phyloP scores from a whole-genome alignment of 169 alveolate species.

The Babesia sp. region DNA sequence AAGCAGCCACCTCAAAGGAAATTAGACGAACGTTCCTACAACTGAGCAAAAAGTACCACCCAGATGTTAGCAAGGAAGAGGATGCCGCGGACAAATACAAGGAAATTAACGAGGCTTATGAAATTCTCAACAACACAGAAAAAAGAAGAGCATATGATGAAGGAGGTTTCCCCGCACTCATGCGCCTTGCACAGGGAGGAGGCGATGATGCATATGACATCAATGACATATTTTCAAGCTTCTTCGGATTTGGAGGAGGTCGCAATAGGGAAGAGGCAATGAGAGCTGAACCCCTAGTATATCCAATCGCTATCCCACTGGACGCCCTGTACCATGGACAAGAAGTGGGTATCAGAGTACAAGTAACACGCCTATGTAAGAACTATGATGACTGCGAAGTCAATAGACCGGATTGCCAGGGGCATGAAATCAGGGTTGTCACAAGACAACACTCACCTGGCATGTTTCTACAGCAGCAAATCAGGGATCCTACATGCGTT shows the following conservation, averaged over 20 bases:
- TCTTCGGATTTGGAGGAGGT: slow-evolving; percentile 68
- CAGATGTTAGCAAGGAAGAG: slow-evolving; percentile 84
- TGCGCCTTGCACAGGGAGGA: slow-evolving; percentile 62
- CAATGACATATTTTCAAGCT: slow-evolving; percentile 65
- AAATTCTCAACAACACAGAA: slow-evolving; percentile 85
- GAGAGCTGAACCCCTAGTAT: slow-evolving; percentile 77
- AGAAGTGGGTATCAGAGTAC: slow-evolving; percentile 64
- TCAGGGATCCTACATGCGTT: slow-evolving; percentile 79
- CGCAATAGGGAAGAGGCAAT: slow-evolving; percentile 63
- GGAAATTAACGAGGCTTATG: slow-evolving; percentile 90
- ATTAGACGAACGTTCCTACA: slow-evolving; percentile 89
- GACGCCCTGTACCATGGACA: slow-evolving; percentile 80
- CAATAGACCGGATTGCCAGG: slow-evolving; percentile 80
- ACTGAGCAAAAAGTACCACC: slow-evolving; percentile 86
- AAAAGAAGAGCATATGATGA: slow-evolving; percentile 86
- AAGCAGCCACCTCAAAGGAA: slow-evolving; percentile 79
- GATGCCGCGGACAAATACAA: slow-evolving; percentile 84
- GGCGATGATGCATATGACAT: slow-evolving; percentile 70
- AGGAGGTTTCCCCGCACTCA: slow-evolving; percentile 89
- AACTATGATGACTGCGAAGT: slow-evolving; percentile 79
- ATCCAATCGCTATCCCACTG: slow-evolving; percentile 67
- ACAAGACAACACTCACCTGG: slow-evolving; percentile 85
- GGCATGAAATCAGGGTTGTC: slow-evolving; percentile 72
- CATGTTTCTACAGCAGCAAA: slow-evolving; percentile 82
- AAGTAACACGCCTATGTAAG: slow-evolving; percentile 73